phyloP scores from a whole-genome alignment of 2,329 filamentous ascomycete species.

The Davidsoniella australis region DNA sequence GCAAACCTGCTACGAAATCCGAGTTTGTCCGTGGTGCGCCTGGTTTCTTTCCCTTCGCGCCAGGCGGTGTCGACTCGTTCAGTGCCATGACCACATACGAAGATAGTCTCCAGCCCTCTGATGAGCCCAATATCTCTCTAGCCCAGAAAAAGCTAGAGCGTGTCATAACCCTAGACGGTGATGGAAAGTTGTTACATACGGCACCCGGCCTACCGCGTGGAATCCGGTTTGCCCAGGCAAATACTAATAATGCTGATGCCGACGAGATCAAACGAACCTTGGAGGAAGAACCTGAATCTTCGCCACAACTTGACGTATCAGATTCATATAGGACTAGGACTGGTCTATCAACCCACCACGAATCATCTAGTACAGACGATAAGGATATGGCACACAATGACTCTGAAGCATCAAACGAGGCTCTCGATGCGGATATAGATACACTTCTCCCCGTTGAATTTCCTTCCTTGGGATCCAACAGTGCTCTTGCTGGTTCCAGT shows the following conservation, averaged over 20 bases:
- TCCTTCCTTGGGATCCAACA: constrained; percentile 71
- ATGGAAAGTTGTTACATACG: constrained; percentile 62
- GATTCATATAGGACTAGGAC: too few relatives aligned
- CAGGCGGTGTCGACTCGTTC: constrained; percentile 73
- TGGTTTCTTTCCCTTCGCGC: constrained; percentile 87
- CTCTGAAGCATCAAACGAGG: constrained; percentile 9
- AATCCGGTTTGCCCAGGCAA: constrained; percentile 43
- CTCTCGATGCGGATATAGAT: constrained; percentile 44
- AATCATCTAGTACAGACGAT: constrained; percentile 6
- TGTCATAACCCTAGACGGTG: constrained; percentile 65
- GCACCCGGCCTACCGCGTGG: constrained; percentile 72
- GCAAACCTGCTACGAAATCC: constrained; percentile 70
- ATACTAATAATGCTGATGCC: constrained; percentile 46
- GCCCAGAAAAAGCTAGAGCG: constrained; percentile 48
- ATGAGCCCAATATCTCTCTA: constrained; percentile 21
- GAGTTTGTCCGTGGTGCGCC: constrained; percentile 88
- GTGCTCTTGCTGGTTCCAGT: constrained; percentile 53
- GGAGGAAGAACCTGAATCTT: constrained; percentile 28
- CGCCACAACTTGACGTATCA: constrained; percentile 9
- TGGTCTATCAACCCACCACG: constrained; percentile 3
- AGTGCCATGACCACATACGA: constrained; percentile 74
- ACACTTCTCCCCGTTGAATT: constrained; percentile 82
- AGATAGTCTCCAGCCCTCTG: constrained; percentile 32
- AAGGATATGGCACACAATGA: constrained; percentile 18
- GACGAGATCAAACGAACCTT: constrained; percentile 40